Evolutionary conservation across 495 filamentous ascomycete species (phyloP).

Genomic region (Evernia prunastri): DNA sequence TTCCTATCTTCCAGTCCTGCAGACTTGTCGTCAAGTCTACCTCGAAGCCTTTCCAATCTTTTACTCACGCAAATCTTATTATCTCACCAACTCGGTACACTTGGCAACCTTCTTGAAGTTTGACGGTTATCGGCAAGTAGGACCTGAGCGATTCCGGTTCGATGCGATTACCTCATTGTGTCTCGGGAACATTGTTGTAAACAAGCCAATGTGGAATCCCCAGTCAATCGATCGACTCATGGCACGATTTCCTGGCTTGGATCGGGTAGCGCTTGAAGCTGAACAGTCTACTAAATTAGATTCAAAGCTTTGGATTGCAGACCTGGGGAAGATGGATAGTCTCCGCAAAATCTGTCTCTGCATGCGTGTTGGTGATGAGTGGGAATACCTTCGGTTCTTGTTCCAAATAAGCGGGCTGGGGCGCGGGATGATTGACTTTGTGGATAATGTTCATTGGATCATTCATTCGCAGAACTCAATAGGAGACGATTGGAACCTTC

Average conservation of each 20-base stretch:
- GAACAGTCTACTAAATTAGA: too few species aligned
- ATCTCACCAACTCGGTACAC: background rate
- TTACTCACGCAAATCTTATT: background rate
- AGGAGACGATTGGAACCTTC: background rate
- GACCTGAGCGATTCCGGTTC: background rate
- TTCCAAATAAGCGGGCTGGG: background rate
- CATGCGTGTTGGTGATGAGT: background rate
- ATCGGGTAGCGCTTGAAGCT: too few species aligned
- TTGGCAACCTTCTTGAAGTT: background rate
- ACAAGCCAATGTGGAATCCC: background rate
- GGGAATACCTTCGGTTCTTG: background rate
- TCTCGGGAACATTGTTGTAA: background rate
- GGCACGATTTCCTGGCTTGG: too few species aligned
- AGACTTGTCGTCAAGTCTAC: background rate
- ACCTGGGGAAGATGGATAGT: too few species aligned
- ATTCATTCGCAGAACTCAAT: background rate
- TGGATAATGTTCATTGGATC: background rate
- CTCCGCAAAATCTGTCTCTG: background rate
- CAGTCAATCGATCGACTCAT: too few species aligned
- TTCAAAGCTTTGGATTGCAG: too few species aligned
- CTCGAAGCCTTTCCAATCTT: background rate
- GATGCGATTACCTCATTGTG: background rate
- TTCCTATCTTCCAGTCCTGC: background rate
- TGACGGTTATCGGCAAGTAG: too few species aligned
- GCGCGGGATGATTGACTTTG: background rate